These are phyloP conservation scores for Ustilago crameri DNA, from an alignment of 1,284 basidiomycete genomes.

Conservation along the genomic window DNA sequence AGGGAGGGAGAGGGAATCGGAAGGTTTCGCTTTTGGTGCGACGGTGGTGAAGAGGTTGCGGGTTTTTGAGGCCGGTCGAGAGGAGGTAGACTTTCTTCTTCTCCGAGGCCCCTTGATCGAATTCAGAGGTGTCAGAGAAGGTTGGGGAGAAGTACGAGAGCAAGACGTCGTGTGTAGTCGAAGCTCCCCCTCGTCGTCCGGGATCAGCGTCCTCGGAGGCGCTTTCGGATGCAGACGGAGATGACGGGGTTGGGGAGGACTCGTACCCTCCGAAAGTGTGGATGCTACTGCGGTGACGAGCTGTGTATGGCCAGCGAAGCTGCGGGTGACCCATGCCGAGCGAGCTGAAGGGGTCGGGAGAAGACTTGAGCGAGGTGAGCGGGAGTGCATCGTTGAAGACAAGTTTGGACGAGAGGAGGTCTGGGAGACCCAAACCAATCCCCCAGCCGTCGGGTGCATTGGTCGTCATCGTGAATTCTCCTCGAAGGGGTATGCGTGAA, in stretches of 20 bases:
- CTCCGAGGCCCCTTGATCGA: background rate
- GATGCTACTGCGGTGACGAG: constrained; percentile 15
- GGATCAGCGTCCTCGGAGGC: background rate
- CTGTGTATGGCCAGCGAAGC: constrained; percentile 31
- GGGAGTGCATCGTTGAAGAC: constrained; percentile 82
- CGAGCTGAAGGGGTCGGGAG: background rate
- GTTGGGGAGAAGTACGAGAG: constrained; percentile 27
- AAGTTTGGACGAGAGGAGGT: constrained; percentile 89
- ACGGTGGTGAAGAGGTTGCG: too few species aligned
- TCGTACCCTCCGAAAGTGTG: constrained; percentile 11
- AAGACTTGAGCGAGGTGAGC: background rate
- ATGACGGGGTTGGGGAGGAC: constrained; percentile 20
- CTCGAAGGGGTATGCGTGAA: background rate
- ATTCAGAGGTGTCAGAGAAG: background rate
- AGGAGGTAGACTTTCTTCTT: constrained; percentile 28
- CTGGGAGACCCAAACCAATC: constrained; percentile 69
- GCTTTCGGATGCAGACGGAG: constrained; percentile 13
- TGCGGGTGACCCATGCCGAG: constrained; percentile 75
- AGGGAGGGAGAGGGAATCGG: constrained; percentile 30
- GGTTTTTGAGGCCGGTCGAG: constrained; percentile 17
- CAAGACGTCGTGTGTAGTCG: constrained; percentile 32
- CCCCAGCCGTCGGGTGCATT: constrained; percentile 11
- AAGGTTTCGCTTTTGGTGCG: constrained; percentile 35
- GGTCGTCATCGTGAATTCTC: background rate
- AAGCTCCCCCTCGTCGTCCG: background rate